Evolutionary conservation across 1,139 yeast species (phyloP).

Genomic region (Candida tetrigidarum): DNA sequence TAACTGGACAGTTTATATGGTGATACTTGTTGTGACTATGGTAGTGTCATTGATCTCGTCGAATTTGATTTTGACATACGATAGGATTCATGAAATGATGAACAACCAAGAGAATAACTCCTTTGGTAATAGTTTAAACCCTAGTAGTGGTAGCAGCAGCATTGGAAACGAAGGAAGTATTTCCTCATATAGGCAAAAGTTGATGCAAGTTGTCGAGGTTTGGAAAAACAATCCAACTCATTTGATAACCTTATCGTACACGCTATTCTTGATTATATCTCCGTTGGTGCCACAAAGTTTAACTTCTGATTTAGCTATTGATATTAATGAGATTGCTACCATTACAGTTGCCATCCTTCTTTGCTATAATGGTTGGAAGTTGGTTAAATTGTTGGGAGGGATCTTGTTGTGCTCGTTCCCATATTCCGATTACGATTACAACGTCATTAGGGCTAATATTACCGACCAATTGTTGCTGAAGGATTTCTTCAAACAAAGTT

Average conservation of each 20-base stretch:
- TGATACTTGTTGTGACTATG: constrained; percentile 30
- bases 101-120: constrained; percentile 7
- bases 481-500: constrained; percentile 54
- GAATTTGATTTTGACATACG: constrained; percentile 37
- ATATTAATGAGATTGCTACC: constrained; percentile 54
- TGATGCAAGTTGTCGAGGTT: constrained; percentile 12
- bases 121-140: background rate
- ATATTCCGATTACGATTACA: constrained; percentile 42
- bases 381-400: constrained; percentile 55
- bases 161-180: constrained; percentile 11
- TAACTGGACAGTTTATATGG: constrained; percentile 38
- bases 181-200: background rate
- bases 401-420: constrained; percentile 60
- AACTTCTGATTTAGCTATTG: constrained; percentile 36
- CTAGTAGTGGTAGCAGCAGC: background rate
- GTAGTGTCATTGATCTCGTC: constrained; percentile 42
- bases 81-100: constrained; percentile 40
- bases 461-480: constrained; percentile 42
- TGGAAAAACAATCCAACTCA: constrained; percentile 62
- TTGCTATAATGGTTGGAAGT: constrained; percentile 56
- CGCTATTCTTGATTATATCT: constrained; percentile 37
- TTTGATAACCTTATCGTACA: constrained; percentile 60
- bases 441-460: constrained; percentile 37
- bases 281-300: constrained; percentile 38
- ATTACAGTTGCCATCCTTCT: constrained; percentile 52